Base-by-base conservation (phyloP, 805 yeast genomes). In the Metschnikowia cubensis region DNA sequence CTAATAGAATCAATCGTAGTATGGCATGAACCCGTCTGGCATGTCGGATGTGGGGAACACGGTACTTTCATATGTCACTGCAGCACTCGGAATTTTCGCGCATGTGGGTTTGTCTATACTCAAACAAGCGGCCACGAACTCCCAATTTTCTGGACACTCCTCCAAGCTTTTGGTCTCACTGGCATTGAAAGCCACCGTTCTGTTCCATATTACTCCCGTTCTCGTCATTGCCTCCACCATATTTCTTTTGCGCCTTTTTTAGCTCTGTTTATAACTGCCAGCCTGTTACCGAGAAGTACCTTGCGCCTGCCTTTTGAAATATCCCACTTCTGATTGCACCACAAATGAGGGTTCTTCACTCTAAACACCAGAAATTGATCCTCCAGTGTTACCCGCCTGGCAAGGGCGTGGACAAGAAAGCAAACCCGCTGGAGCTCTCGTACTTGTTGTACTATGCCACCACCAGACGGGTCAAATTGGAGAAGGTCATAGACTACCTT, bases 361-460 rank as follows among this genome's bases (percentile, higher is more conserved):
- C 96, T 2, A 91, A 92, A 65, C 98, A 91, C 67, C 97, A 91
- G 68, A 84, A 88, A 62, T 76, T 91, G 61, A 87, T 94, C 35
- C 79, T 86, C 46, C 96, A 89, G 66, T 94, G 98, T 72, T 92
- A 92, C 66, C 98, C 96, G 5, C 80, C 94, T 1, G 97, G 97
- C 1, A 78, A 89, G 53, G 85, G 83, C 6, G 78, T 79, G 5
- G 98, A 91, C 62, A 91, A 91, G 70, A 85, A 86, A 60, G 96
- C 99, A 14, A 91, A 92, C 65, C 83, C 96, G 2, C 89, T 96
- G 18, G 98, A 94, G 65, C 76, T 95, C 42, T 85, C 95, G 51
- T 89, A 90, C 63, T 75, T 92, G 57, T 70, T 92, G 32, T 92
- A 87, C 73, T 92, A 92, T 66, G 96, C 96, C 18, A 84, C 95